Evolutionary conservation across 1,284 basidiomycete species (phyloP).

Genomic region (Trichosporon sp.): DNA sequence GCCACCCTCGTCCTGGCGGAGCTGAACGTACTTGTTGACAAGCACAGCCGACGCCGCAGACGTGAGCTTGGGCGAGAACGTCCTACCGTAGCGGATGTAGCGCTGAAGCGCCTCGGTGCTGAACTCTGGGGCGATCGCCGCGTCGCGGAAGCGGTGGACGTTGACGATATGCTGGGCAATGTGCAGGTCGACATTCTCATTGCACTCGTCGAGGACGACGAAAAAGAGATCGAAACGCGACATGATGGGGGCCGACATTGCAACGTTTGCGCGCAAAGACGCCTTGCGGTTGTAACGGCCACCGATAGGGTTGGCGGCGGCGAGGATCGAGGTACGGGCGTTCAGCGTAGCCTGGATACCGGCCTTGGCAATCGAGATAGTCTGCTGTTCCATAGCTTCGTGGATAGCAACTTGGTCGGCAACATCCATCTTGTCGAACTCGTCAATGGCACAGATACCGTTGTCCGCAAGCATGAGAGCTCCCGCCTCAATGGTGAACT

Average conservation of each 20-base stretch:
- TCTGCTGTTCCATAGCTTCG: conserved; percentile 99
- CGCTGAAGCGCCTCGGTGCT: conserved; percentile 94
- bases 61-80: conserved; percentile 96
- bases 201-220: conserved; percentile 96
- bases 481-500: conserved; percentile 98
- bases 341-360: conserved; percentile 99
- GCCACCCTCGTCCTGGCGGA: conserved; percentile 90
- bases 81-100: conserved; percentile 94
- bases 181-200: conserved; percentile 87
- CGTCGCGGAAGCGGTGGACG: conserved; percentile 93
- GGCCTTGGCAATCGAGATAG: conserved; percentile 98
- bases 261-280: conserved; percentile 89
- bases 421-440: conserved; percentile 99
- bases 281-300: conserved; percentile 97
- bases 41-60: conserved; percentile 88
- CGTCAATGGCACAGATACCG: conserved; percentile 98
- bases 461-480: conserved; percentile 99
- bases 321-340: conserved; percentile 94
- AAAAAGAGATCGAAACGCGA: conserved; percentile 99
- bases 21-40: conserved; percentile 91
- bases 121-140: conserved; percentile 93
- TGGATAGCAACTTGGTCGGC: conserved; percentile 99
- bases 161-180: conserved; percentile 98
- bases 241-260: conserved; percentile 99
- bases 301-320: conserved; percentile 95